Conservation (phyloP, 2,329 filamentous ascomycete species). For the Triangularia verruculosa region DNA sequence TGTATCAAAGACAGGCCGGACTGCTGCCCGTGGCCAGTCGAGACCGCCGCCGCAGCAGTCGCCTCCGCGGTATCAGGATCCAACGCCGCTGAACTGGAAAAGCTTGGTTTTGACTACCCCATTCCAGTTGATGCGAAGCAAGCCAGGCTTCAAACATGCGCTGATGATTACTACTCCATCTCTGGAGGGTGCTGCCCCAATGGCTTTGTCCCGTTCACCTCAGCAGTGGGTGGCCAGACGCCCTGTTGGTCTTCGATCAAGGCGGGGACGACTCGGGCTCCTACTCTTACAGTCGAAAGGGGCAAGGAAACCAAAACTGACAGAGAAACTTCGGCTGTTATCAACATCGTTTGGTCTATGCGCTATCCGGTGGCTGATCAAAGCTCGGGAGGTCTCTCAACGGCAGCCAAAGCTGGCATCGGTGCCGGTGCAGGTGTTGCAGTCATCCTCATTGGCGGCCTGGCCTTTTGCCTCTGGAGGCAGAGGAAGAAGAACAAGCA, state of each 20-base stretch:
- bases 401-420: constrained; percentile 23
- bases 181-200: constrained; percentile 30
- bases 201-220: constrained; percentile 30
- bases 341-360: constrained; percentile 32
- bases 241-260: constrained; percentile 30
- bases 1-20: constrained; percentile 29
- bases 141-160: constrained; percentile 21
- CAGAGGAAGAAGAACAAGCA: constrained; percentile 23
- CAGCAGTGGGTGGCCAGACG: constrained; percentile 28
- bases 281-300: constrained; percentile 24
- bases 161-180: constrained; percentile 31
- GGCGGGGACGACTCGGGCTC: constrained; percentile 12
- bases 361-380: constrained; percentile 24
- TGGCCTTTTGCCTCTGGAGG: constrained; percentile 24
- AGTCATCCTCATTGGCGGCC: constrained; percentile 18
- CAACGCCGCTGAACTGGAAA: constrained; percentile 9
- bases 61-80: constrained; percentile 1
- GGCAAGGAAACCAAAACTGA: constrained; percentile 20
- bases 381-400: constrained; percentile 17
- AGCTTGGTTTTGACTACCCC: constrained; percentile 23
- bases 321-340: constrained; percentile 29
- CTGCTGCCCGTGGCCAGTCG: constrained; percentile 29
- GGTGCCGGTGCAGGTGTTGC: constrained; percentile 22
- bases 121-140: constrained; percentile 16
- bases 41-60: constrained; percentile 10